Base-by-base conservation (phyloP, 2,329 filamentous ascomycete genomes). In the Trichoderma oligosporum region DNA sequence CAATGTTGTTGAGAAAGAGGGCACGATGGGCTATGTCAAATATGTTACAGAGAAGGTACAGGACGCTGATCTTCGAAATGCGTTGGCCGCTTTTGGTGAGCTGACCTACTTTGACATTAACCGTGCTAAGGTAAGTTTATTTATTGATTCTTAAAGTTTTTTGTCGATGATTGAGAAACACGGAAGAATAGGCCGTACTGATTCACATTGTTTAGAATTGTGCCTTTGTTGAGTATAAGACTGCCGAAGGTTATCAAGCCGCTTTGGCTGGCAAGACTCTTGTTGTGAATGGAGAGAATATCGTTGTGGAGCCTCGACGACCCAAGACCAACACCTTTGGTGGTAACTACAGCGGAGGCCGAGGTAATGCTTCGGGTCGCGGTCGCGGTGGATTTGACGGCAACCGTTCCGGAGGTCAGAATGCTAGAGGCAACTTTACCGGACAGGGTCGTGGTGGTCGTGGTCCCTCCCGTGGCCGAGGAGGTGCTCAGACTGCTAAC, bases 141-240 rank as follows among this genome's bases (percentile, higher is more conserved):
- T 8, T 8, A n/a, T n/a, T 35, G 4, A n/a, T 44, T 14, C 11
- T 2, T 18, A 27, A 4, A 9, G n/a, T n/a, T n/a, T n/a, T n/a
- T n/a, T n/a, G n/a, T n/a, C n/a, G n/a, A 41, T 6, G 12, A 6
- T 2, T 4, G 14, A 14, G 29, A 24, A 25, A 27, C 4, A 27
- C 25, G 44, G 64, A 67, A 57, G 63, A 60, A 63, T 61, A 62
- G 16, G 49, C 39, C 51, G 38, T 25, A 36, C 53, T 56, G 7
- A 56, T n/a, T 25, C 14, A 2, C 11, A 3, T 54, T 11, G 11
- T 20, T 18, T 69, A 96, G 93, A 97, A 94, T 81, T 97, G 91
- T 69, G 94, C 94, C 24, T 97, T 97, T 70, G 90, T 97, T 60
- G 94, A 99, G 73, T 99, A 94, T 74, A 88, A 86, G 69, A 88